phyloP scores from a whole-genome alignment of 1,139 yeast species.

The Pichiaceae sp. region DNA sequence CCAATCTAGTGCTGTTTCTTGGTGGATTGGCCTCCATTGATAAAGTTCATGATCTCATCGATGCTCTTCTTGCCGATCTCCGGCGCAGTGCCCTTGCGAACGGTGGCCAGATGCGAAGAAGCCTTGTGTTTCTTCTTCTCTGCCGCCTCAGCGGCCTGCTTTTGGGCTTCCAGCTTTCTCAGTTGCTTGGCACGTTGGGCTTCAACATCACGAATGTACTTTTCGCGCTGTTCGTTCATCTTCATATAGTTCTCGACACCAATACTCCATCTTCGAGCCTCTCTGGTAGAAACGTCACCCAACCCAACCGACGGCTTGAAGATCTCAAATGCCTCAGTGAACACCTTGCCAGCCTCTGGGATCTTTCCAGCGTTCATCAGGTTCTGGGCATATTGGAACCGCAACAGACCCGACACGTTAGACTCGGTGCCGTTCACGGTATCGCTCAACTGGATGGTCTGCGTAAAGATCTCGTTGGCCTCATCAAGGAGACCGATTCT shows the following conservation, averaged over 20 bases:
- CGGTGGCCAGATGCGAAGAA: constrained; percentile 27
- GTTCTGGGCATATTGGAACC: constrained; percentile 61
- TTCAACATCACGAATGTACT: constrained; percentile 13
- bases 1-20: too few relatives aligned
- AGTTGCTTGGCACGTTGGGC: constrained; percentile 16
- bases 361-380: constrained; percentile 46
- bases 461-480: constrained; percentile 42
- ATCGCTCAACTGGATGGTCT: constrained; percentile 33
- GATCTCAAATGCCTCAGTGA: constrained; percentile 42
- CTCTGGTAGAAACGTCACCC: constrained; percentile 52
- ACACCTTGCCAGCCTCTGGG: constrained; percentile 46
- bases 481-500: constrained; percentile 38
- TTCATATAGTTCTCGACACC: constrained; percentile 34
- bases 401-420: constrained; percentile 49
- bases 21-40: constrained; percentile 32
- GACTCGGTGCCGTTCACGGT: constrained; percentile 39
- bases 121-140: constrained; percentile 21
- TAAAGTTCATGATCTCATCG: constrained; percentile 60
- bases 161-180: constrained; percentile 20
- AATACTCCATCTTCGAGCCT: constrained; percentile 54
- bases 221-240: constrained; percentile 13
- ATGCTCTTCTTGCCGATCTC: constrained; percentile 52
- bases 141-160: constrained; percentile 10
- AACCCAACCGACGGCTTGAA: constrained; percentile 54
- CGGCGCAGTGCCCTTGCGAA: constrained; percentile 25